A percentile compares a stretch with the other conserved stretches of the same genome.
These are phyloP conservation scores for Pyrenula massariospora DNA, from an alignment of 495 filamentous ascomycete genomes.

Conservation along the genomic window DNA sequence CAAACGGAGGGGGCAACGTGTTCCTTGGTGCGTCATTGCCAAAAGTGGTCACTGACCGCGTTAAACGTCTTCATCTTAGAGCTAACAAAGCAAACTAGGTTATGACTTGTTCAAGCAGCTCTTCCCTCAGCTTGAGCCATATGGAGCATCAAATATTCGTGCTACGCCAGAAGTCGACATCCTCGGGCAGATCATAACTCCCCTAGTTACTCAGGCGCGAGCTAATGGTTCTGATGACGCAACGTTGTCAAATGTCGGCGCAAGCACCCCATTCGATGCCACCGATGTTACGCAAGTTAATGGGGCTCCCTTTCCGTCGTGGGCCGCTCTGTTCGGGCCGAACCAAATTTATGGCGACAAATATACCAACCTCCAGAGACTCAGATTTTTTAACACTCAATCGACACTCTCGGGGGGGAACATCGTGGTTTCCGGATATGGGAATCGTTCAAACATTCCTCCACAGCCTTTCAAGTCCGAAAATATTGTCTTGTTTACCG, in stretches of 20 bases:
- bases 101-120: not conserved
- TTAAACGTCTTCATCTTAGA: too few species aligned
- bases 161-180: not conserved
- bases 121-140: not conserved
- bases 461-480: conserved; percentile 30
- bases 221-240: not conserved
- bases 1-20: conserved; percentile 41
- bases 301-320: conserved; percentile 28
- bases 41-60: too few species aligned
- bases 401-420: conserved; percentile 21
- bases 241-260: not conserved
- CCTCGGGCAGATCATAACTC: not conserved
- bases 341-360: conserved; percentile 24
- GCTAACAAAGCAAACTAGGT: not conserved
- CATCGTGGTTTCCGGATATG: conserved; percentile 28
- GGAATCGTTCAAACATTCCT: conserved; percentile 11
- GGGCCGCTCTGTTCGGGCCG: conserved; percentile 41
- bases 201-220: not conserved
- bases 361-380: conserved; percentile 33
- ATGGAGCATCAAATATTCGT: not conserved
- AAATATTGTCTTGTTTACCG: conserved; percentile 40
- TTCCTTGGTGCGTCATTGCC: conserved; percentile 6
- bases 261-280: not conserved
- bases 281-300: not conserved
- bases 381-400: conserved; percentile 36